These are phyloP conservation scores for Chaetomium olivaceum DNA, from an alignment of 2,329 filamentous ascomycete genomes.

Conservation along the genomic window DNA sequence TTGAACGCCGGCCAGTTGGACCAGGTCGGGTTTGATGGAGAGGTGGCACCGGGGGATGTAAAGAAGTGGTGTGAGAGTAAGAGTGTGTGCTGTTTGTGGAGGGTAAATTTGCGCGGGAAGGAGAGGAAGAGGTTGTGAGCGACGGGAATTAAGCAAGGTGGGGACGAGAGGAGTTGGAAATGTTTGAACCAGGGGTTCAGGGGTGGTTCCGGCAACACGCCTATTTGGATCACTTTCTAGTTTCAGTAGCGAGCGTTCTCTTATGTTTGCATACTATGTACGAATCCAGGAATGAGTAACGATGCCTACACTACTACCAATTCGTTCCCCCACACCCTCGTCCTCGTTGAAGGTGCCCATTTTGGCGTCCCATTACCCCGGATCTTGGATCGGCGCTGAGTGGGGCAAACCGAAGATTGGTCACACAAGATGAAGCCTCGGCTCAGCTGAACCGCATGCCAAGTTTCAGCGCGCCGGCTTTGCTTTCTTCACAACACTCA, in stretches of 20 bases:
- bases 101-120: constrained; percentile 53
- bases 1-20: constrained; percentile 71
- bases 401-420: constrained; percentile 13
- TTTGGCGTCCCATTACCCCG: background rate
- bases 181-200: background rate
- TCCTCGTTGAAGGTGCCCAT: background rate
- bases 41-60: constrained; percentile 65
- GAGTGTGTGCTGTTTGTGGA: constrained; percentile 82
- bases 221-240: background rate
- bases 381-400: constrained; percentile 15
- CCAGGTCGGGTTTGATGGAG: constrained; percentile 63
- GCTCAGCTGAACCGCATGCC: constrained; percentile 14
- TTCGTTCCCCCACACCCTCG: background rate
- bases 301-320: background rate
- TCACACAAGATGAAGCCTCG: constrained; percentile 14
- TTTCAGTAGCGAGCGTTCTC: background rate
- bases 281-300: background rate
- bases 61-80: constrained; percentile 89
- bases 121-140: constrained; percentile 52
- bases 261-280: constrained; percentile 9
- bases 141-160: background rate
- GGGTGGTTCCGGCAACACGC: background rate
- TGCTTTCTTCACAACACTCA: background rate
- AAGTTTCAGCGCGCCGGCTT: background rate
- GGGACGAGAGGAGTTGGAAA: background rate